Conservation (phyloP, 306 rosid genomes). For the Mimosa pudica region DNA sequence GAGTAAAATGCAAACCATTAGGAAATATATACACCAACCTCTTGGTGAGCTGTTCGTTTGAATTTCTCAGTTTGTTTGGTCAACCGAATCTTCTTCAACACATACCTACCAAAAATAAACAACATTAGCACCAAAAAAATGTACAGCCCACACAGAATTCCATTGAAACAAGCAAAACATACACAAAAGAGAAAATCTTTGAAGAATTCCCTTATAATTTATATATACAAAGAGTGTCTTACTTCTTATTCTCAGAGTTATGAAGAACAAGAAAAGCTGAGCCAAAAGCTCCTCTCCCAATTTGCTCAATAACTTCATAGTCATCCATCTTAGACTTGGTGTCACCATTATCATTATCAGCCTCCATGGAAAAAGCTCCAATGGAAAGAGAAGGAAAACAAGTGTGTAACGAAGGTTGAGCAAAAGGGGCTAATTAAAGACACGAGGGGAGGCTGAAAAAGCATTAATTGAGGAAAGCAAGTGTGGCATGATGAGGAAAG, state of each 20-base stretch:
- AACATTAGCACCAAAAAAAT: conserved; percentile 4
- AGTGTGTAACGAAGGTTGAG: conserved; percentile 26
- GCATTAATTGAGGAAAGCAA: conserved; percentile 25
- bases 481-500: conserved; percentile 41
- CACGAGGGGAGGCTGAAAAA: conserved; percentile 11
- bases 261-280: conserved; percentile 87
- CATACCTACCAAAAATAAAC: conserved; percentile 66
- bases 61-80: conserved; percentile 92
- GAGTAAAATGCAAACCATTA: not conserved
- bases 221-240: conserved; percentile 17
- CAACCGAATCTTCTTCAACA: conserved; percentile 92
- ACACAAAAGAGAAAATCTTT: conserved; percentile 18
- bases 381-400: conserved; percentile 3
- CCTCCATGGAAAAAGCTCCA: conserved; percentile 60
- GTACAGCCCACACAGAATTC: not conserved
- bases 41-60: conserved; percentile 91
- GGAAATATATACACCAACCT: conserved; percentile 53
- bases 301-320: conserved; percentile 90
- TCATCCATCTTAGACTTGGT: conserved; percentile 71
- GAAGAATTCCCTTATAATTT: not conserved
- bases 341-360: conserved; percentile 50
- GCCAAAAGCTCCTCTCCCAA: conserved; percentile 95
- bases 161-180: conserved; percentile 16
- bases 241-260: conserved; percentile 82
- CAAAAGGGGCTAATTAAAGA: conserved; percentile 23